phyloP scores from a whole-genome alignment of 176 grass and related monocot genomes.

The Hordeum marinum region DNA sequence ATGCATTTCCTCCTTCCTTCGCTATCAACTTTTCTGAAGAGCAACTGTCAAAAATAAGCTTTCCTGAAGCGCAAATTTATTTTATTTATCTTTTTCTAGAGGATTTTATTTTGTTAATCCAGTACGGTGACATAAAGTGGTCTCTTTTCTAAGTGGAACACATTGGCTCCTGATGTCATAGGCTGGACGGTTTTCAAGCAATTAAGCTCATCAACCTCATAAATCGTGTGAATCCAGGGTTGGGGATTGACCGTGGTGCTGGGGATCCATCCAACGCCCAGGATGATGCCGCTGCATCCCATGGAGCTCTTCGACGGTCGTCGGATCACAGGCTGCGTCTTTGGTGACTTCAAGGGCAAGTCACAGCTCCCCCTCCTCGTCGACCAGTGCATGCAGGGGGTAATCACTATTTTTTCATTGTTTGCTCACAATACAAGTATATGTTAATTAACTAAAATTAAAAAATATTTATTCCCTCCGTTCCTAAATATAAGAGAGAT shows the following conservation, averaged over 20 bases:
- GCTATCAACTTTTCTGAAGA: neutral
- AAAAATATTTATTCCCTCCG: too few species aligned
- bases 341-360: conserved; percentile 88
- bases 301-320: conserved; percentile 89
- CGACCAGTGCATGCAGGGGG: conserved; percentile 63
- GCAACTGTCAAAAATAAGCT: too few species aligned
- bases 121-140: neutral
- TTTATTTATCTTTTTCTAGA: neutral
- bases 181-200: neutral
- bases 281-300: conserved; percentile 77
- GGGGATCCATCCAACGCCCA: conserved; percentile 68
- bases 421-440: neutral
- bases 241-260: conserved; percentile 81
- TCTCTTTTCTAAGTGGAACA: neutral
- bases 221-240: conserved; percentile 33
- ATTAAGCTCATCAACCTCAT: rapidly evolving
- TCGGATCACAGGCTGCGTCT: conserved; percentile 50
- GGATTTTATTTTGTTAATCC: neutral
- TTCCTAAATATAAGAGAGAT: too few species aligned
- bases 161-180: neutral
- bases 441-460: too few species aligned
- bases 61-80: neutral
- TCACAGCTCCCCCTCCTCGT: conserved; percentile 63
- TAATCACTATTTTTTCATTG: neutral
- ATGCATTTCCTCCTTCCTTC: neutral